These are phyloP conservation scores for Exophiala spinifera DNA, from an alignment of 2,329 filamentous ascomycete genomes.

Conservation along the genomic window DNA sequence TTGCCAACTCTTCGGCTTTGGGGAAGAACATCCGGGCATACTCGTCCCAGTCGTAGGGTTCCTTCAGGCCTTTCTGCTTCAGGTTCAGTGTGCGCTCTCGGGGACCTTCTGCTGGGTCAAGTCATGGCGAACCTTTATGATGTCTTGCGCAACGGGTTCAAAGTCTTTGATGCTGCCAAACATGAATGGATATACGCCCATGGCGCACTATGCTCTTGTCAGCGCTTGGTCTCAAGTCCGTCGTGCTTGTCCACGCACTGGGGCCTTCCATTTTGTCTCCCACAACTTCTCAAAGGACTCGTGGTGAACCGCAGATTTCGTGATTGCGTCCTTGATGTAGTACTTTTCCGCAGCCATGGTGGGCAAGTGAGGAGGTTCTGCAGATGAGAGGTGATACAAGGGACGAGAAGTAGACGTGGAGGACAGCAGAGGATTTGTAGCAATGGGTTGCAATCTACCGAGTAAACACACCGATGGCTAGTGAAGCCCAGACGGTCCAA, in stretches of 20 bases:
- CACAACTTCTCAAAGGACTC: conserved; percentile 61
- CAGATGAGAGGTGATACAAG: too few relatives aligned
- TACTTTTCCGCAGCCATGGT: conserved; percentile 28
- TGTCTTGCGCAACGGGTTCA: conserved; percentile 62
- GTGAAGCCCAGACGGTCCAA: not conserved
- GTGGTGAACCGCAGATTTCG: conserved; percentile 54
- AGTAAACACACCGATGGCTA: conserved; percentile 1
- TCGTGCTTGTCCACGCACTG: conserved; percentile 44
- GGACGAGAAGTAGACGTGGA: not conserved
- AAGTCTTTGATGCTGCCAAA: conserved; percentile 69
- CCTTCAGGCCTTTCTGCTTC: conserved; percentile 56
- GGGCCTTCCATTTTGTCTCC: conserved; percentile 73
- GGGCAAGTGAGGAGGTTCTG: not conserved
- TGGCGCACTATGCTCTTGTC: conserved; percentile 43
- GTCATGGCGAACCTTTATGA: conserved; percentile 56
- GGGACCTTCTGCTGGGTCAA: not conserved
- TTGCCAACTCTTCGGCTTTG: conserved; percentile 56
- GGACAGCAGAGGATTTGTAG: not conserved
- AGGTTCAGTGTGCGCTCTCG: not conserved
- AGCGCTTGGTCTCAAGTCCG: not conserved
- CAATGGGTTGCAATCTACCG: not conserved
- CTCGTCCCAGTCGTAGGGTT: conserved; percentile 58
- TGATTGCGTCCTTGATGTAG: conserved; percentile 46
- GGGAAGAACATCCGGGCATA: conserved; percentile 65
- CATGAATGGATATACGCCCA: conserved; percentile 72